phyloP scores from a whole-genome alignment of 2,329 filamentous ascomycete genomes.

The Penicillium sp. region DNA sequence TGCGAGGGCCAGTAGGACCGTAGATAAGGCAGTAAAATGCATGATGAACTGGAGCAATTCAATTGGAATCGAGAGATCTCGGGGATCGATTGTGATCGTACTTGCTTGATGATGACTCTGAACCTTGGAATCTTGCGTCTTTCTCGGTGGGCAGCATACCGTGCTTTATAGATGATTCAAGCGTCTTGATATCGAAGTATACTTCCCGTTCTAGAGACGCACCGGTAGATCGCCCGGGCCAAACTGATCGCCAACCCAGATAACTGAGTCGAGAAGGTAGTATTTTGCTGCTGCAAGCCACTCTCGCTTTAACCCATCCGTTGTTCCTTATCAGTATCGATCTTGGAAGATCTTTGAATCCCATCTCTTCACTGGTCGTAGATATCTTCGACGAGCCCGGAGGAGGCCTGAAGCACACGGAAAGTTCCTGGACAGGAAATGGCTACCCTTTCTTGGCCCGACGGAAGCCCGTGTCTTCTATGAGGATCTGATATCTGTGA shows the following conservation, averaged over 20 bases:
- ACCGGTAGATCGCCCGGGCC: background rate
- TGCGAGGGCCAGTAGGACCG: constrained; percentile 22
- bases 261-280: constrained; percentile 15
- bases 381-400: constrained; percentile 3
- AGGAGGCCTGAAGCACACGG: background rate
- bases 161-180: constrained; percentile 5
- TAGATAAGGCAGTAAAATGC: constrained; percentile 20
- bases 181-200: background rate
- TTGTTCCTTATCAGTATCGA: background rate
- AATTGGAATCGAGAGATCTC: background rate
- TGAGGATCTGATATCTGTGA: background rate
- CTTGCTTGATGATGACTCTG: background rate
- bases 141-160: background rate
- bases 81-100: background rate
- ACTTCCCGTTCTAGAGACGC: background rate
- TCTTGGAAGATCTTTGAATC: background rate
- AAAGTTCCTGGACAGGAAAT: constrained; percentile 1
- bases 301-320: background rate
- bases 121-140: background rate
- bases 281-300: constrained; percentile 6
- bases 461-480: constrained; percentile 17
- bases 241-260: constrained; percentile 3
- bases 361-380: constrained; percentile 7
- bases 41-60: constrained; percentile 14
- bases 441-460: constrained; percentile 21